Conservation (phyloP, 208 protist genomes). For the Blechomonas ayalai region DNA sequence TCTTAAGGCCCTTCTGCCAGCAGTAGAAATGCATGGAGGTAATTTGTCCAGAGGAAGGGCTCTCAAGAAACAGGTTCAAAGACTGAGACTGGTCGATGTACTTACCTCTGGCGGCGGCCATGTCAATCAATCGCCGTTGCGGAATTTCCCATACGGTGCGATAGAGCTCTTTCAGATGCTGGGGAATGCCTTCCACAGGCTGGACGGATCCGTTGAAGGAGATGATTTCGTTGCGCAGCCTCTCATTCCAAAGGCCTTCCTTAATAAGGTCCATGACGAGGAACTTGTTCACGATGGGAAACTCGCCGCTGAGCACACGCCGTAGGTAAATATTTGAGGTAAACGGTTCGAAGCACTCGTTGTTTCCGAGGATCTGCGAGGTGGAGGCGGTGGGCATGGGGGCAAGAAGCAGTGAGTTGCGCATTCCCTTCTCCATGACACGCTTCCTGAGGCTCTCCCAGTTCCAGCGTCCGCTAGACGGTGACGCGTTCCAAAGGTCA, state of each 20-base stretch:
- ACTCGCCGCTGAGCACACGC: constrained; percentile 98
- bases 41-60: constrained; percentile 92
- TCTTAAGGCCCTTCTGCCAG: constrained; percentile 99
- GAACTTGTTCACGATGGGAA: constrained; percentile 98
- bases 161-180: constrained; percentile 95
- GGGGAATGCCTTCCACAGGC: constrained; percentile 91
- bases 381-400: constrained; percentile 99
- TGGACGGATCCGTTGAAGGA: constrained; percentile 94
- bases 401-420: constrained; percentile 98
- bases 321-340: constrained; percentile 99
- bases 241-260: constrained; percentile 91
- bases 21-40: constrained; percentile 99
- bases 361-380: constrained; percentile 99
- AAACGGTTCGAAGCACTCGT: constrained; percentile 99
- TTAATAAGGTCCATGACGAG: constrained; percentile 95
- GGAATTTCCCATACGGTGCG: constrained; percentile 99
- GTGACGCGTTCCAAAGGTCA: constrained; percentile 95
- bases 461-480: constrained; percentile 91
- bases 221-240: constrained; percentile 96
- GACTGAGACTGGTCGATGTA: constrained; percentile 99
- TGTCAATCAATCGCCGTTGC: constrained; percentile 97
- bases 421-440: constrained; percentile 90
- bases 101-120: constrained; percentile 97
- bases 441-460: constrained; percentile 91
- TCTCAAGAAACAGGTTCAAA: constrained; percentile 98